Percentiles rank a stretch among this genome's conserved stretches.
Evolutionary conservation across 352 stramenopile genomes (phyloP).

Genomic region (Pythium coloratum): DNA sequence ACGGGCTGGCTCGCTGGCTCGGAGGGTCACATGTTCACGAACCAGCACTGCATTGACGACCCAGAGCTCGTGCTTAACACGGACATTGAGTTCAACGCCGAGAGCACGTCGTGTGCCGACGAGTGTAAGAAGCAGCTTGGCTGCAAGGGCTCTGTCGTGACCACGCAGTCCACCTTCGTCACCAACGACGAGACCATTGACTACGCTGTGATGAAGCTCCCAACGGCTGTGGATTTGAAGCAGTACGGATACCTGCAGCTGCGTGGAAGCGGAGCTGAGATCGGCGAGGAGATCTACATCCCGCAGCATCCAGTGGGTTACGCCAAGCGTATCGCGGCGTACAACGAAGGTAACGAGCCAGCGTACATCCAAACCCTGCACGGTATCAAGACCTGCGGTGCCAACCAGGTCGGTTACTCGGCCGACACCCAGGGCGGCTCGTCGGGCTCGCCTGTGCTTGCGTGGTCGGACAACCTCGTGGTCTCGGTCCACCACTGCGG

Average conservation of each 20-base stretch:
- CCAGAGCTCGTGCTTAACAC: slow-evolving; percentile 15
- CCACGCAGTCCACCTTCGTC: slow-evolving; percentile 23
- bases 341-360: slow-evolving; percentile 19
- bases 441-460: slow-evolving; percentile 23
- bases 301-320: slow-evolving; percentile 59
- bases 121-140: slow-evolving; percentile 23
- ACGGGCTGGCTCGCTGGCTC: slow-evolving; percentile 17
- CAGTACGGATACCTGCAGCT: slow-evolving; percentile 34
- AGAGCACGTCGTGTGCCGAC: slow-evolving; percentile 21
- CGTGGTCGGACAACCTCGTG: slow-evolving; percentile 31
- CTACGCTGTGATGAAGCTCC: slow-evolving; percentile 26
- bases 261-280: slow-evolving; percentile 18
- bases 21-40: slow-evolving; percentile 23
- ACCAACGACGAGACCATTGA: slow-evolving; percentile 23
- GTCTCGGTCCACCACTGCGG: slow-evolving; percentile 37
- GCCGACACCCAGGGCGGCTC: slow-evolving; percentile 23
- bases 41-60: slow-evolving; percentile 31
- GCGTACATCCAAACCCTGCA: slow-evolving; percentile 1
- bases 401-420: slow-evolving; percentile 37
- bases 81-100: slow-evolving; percentile 31
- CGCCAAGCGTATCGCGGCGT: slow-evolving; percentile 56
- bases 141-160: slow-evolving; percentile 26
- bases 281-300: slow-evolving; percentile 51
- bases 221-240: slow-evolving; percentile 8
- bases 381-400: slow-evolving; percentile 17